These are phyloP conservation scores for Cicer yamashitae DNA, from an alignment of 306 rosid species.

Conservation along the genomic window DNA sequence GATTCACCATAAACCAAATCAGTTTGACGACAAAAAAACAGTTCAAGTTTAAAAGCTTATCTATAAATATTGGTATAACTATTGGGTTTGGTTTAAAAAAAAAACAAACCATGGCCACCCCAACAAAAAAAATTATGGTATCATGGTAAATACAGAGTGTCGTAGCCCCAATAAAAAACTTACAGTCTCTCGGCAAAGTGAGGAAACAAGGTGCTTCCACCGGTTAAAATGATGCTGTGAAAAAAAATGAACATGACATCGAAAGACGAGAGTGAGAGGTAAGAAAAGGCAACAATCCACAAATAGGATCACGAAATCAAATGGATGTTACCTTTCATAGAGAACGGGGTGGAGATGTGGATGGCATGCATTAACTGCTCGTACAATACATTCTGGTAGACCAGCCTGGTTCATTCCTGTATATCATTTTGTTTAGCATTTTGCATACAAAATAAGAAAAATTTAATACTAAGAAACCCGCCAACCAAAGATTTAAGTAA, in stretches of 20 bases:
- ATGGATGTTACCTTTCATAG: constrained; percentile 67
- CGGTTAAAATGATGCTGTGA: constrained; percentile 89
- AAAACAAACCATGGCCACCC: neutral
- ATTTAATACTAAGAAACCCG: constrained; percentile 25
- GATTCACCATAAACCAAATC: neutral
- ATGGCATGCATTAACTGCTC: constrained; percentile 85
- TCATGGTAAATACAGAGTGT: neutral
- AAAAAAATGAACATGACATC: constrained; percentile 34
- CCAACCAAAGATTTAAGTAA: constrained; percentile 16
- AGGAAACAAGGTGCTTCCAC: constrained; percentile 90
- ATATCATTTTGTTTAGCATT: constrained; percentile 40
- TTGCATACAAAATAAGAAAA: constrained; percentile 3
- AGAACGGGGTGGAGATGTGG: constrained; percentile 89
- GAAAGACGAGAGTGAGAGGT: neutral
- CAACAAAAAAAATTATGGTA: neutral
- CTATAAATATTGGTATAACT: neutral
- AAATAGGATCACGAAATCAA: neutral
- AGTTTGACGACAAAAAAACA: neutral
- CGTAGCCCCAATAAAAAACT: constrained; percentile 43
- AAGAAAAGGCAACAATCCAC: constrained; percentile 24
- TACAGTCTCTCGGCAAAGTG: constrained; percentile 87
- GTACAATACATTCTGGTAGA: constrained; percentile 85
- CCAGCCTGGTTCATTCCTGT: constrained; percentile 99
- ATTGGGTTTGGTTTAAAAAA: neutral
- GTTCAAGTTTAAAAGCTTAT: neutral